phyloP scores from a whole-genome alignment of 1,284 basidiomycete genomes.

The Blastosporella zonata region DNA sequence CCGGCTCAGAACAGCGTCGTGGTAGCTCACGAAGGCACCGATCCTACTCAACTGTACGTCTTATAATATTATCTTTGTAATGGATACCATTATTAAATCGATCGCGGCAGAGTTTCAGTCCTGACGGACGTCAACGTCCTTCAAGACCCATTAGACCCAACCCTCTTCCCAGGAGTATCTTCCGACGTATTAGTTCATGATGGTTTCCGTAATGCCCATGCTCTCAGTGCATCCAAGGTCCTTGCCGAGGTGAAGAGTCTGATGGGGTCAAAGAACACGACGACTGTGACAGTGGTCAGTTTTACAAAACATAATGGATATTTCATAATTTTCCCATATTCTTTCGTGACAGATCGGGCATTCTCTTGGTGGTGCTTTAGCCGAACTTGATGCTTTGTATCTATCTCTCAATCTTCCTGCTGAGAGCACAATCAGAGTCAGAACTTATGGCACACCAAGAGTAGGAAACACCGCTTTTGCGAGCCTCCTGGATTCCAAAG shows the following conservation, averaged over 20 bases:
- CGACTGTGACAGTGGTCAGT: slow-evolving; percentile 35
- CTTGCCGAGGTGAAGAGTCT: slow-evolving; percentile 38
- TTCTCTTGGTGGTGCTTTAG: slow-evolving; percentile 57
- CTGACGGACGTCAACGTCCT: slow-evolving; percentile 46
- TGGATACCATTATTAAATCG: background rate
- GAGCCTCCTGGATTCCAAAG: slow-evolving; percentile 38
- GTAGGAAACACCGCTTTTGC: slow-evolving; percentile 42
- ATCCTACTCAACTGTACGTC: slow-evolving; percentile 42
- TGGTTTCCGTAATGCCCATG: slow-evolving; percentile 49
- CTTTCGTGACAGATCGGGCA: slow-evolving; percentile 41
- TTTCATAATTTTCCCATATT: background rate
- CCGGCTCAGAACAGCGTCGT: slow-evolving; percentile 44
- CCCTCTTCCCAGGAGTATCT: slow-evolving; percentile 47
- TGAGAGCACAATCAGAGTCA: slow-evolving; percentile 37
- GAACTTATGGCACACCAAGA: slow-evolving; percentile 51
- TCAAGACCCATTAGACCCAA: slow-evolving; percentile 33
- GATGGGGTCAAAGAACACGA: slow-evolving; percentile 32
- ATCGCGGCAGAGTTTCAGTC: slow-evolving; percentile 33
- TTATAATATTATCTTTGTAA: background rate
- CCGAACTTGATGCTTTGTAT: slow-evolving; percentile 51
- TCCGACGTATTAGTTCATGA: slow-evolving; percentile 39
- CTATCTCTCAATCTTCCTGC: slow-evolving; percentile 45
- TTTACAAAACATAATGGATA: background rate
- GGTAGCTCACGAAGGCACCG: slow-evolving; percentile 51
- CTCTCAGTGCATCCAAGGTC: slow-evolving; percentile 35